A percentile compares a stretch with the other conserved stretches of the same genome.
phyloP scores from a whole-genome alignment of 78 protist species.

The Monocercomonoides exilis region DNA sequence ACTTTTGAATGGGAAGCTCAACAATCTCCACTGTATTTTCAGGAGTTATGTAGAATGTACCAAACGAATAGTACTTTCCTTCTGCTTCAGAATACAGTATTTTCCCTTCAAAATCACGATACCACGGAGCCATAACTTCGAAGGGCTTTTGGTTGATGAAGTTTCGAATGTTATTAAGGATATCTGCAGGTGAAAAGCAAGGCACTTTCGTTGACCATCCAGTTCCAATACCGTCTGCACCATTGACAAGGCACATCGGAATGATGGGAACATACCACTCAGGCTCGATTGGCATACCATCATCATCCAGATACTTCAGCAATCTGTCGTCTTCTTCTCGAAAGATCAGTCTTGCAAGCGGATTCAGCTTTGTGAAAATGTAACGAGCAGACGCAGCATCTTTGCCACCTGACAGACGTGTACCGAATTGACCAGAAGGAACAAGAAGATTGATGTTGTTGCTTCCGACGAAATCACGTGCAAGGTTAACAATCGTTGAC shows the following conservation, averaged over 20 bases:
- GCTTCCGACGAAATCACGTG: slow-evolving; percentile 85
- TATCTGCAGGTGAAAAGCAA: slow-evolving; percentile 72
- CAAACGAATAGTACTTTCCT: not conserved
- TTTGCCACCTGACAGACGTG: slow-evolving; percentile 79
- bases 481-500: slow-evolving; percentile 82
- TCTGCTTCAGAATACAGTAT: not conserved
- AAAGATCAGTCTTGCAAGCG: slow-evolving; percentile 70
- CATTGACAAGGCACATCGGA: slow-evolving; percentile 95
- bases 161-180: slow-evolving; percentile 53
- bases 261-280: slow-evolving; percentile 72
- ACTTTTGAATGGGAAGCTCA: slow-evolving; percentile 39
- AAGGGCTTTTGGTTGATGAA: slow-evolving; percentile 43
- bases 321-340: slow-evolving; percentile 74
- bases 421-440: slow-evolving; percentile 93
- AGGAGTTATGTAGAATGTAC: not conserved
- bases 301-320: slow-evolving; percentile 70
- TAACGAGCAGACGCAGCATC: slow-evolving; percentile 92
- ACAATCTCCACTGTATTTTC: not conserved
- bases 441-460: slow-evolving; percentile 87
- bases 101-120: slow-evolving; percentile 68
- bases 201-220: slow-evolving; percentile 79
- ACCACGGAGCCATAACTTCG: slow-evolving; percentile 78
- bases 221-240: slow-evolving; percentile 90
- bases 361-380: slow-evolving; percentile 73
- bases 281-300: slow-evolving; percentile 88